These are phyloP conservation scores for Aspergillus sp. DNA, from an alignment of 2,329 filamentous ascomycete genomes.

Conservation along the genomic window DNA sequence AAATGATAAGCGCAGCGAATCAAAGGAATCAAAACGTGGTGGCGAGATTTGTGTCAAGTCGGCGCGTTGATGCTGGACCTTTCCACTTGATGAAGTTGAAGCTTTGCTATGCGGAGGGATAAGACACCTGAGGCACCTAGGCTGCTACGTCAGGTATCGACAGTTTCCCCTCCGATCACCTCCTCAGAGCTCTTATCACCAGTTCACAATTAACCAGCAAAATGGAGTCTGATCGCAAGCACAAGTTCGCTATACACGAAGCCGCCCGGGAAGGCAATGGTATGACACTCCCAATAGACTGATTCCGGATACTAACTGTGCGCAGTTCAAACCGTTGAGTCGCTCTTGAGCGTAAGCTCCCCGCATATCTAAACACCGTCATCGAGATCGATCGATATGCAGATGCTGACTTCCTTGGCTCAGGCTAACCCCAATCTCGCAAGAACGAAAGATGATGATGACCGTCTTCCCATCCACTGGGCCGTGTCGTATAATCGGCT, in stretches of 20 bases:
- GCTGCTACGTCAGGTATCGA: neutral
- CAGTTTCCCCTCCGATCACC: neutral
- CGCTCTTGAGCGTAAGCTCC: conserved; percentile 57
- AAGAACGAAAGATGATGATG: conserved; percentile 70
- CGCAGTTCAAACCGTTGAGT: conserved; percentile 64
- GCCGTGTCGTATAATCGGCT: conserved; percentile 75
- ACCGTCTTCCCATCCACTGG: conserved; percentile 90
- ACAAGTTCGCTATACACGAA: conserved; percentile 78
- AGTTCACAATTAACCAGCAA: conserved; percentile 9
- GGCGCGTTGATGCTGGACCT: neutral
- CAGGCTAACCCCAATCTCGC: conserved; percentile 76
- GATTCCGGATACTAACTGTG: conserved; percentile 15
- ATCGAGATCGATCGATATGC: conserved; percentile 2
- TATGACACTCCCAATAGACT: conserved; percentile 37
- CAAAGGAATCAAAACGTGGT: neutral
- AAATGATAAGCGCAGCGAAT: neutral
- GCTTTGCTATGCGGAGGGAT: neutral
- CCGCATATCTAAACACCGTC: conserved; percentile 17
- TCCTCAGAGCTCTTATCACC: neutral
- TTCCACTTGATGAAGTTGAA: neutral
- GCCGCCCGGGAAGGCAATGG: conserved; percentile 78
- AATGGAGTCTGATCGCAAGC: conserved; percentile 40
- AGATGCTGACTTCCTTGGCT: conserved; percentile 22
- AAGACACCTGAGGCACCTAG: conserved; percentile 7
- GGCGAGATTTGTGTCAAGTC: neutral